These are phyloP conservation scores for Lepraria neglecta DNA, from an alignment of 495 filamentous ascomycete species.

Conservation along the genomic window DNA sequence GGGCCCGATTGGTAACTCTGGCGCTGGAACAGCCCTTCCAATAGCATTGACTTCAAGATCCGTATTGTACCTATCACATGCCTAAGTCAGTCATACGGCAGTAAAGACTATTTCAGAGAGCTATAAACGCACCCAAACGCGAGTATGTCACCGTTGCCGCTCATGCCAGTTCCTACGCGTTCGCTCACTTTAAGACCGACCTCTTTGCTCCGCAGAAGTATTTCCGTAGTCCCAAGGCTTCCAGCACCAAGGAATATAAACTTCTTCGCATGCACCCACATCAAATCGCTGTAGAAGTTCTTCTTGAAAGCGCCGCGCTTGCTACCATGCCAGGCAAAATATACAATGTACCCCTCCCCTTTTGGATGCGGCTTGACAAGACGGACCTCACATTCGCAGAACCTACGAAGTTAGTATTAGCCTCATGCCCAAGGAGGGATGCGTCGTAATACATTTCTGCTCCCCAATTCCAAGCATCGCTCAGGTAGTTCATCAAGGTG, in stretches of 20 bases:
- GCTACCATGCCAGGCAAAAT: slow-evolving; percentile 9
- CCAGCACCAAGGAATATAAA: slow-evolving; percentile 5
- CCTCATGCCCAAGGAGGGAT: not conserved
- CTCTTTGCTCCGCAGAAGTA: slow-evolving; percentile 5
- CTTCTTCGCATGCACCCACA: slow-evolving; percentile 7
- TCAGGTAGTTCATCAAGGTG: slow-evolving; percentile 2
- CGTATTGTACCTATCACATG: not conserved
- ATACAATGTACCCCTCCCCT: slow-evolving; percentile 6
- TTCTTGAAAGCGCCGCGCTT: slow-evolving; percentile 1
- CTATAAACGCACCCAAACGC: not conserved
- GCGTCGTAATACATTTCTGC: not conserved
- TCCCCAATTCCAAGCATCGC: slow-evolving; percentile 6
- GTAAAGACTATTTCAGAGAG: not conserved
- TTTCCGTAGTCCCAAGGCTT: slow-evolving; percentile 5
- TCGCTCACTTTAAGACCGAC: slow-evolving; percentile 7
- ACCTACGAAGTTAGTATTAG: not conserved
- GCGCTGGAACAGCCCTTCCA: not conserved
- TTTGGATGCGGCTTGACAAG: slow-evolving; percentile 1
- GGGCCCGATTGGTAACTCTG: not conserved
- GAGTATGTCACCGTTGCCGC: slow-evolving; percentile 7
- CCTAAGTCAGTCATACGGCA: not conserved
- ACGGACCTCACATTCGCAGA: slow-evolving; percentile 7
- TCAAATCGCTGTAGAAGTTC: slow-evolving; percentile 5
- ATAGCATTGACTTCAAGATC: slow-evolving; percentile 1
- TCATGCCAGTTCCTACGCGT: slow-evolving; percentile 1